Percentiles rank a stretch among this genome's conserved stretches.
phyloP scores from a whole-genome alignment of 1,284 basidiomycete species.

The Austropuccinia psidii region DNA sequence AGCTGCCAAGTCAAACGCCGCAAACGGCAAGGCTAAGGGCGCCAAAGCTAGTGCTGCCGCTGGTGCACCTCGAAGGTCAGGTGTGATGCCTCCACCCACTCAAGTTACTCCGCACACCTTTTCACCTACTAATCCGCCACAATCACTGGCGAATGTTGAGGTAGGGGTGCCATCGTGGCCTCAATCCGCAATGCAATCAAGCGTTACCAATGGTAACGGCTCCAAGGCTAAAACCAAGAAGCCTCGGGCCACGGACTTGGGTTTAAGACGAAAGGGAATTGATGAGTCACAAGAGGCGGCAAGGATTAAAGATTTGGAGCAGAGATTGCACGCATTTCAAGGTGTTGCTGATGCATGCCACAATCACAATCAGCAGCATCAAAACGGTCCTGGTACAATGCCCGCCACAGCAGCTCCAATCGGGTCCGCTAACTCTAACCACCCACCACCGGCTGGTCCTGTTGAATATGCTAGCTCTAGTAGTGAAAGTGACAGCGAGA shows the following conservation, averaged over 20 bases:
- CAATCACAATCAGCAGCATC: neutral
- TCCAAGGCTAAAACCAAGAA: slow-evolving; percentile 10
- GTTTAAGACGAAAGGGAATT: slow-evolving; percentile 12
- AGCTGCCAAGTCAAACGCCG: neutral
- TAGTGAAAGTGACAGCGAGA: slow-evolving; percentile 34
- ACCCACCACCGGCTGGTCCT: slow-evolving; percentile 22
- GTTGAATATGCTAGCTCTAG: slow-evolving; percentile 33
- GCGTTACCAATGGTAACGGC: neutral
- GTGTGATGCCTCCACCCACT: neutral
- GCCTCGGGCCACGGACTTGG: slow-evolving; percentile 3
- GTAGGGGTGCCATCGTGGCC: neutral
- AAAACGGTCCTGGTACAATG: neutral
- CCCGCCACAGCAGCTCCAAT: neutral
- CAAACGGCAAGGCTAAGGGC: slow-evolving; percentile 14
- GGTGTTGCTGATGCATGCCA: neutral
- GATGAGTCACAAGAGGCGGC: slow-evolving; percentile 21
- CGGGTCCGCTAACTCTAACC: neutral
- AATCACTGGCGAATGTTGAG: neutral
- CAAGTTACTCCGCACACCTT: neutral
- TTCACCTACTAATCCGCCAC: neutral
- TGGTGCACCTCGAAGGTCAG: slow-evolving; percentile 2
- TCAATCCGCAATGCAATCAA: neutral
- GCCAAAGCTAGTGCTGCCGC: neutral
- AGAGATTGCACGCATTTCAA: neutral
- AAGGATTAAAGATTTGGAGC: slow-evolving; percentile 1